Conservation (phyloP, 345 rosid species). For the Eucalyptus curtisii region DNA sequence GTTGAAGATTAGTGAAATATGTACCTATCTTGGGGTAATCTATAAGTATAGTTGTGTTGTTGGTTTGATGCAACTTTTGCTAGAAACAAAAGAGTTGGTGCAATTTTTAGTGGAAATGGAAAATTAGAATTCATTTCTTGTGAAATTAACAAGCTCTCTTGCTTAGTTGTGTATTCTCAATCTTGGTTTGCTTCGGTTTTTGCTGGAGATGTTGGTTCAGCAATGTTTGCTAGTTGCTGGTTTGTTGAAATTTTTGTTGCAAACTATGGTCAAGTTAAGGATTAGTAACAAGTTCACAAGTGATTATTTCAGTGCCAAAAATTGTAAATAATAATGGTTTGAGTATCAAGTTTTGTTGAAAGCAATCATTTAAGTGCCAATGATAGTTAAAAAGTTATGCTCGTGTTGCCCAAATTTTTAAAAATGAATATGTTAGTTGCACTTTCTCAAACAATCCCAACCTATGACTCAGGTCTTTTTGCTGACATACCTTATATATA, state of each 20-base stretch:
- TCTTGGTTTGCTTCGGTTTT: no score
- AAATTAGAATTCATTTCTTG: background rate
- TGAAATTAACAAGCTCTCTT: background rate
- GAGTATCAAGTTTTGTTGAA: no score
- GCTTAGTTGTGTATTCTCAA: background rate
- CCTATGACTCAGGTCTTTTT: no score
- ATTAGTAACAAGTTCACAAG: background rate
- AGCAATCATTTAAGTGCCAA: background rate
- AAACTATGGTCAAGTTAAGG: background rate
- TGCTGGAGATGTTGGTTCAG: rapidly evolving
- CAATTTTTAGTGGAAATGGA: no score
- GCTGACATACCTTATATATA: no score
- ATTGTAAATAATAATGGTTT: no score
- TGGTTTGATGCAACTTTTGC: background rate
- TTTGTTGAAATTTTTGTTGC: no score
- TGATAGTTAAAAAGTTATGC: no score
- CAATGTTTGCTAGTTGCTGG: background rate
- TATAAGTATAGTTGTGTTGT: background rate
- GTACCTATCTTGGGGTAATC: background rate
- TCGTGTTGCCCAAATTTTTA: no score
- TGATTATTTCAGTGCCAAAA: background rate
- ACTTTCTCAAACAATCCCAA: no score
- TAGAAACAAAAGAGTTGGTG: no score
- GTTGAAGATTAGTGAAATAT: background rate
- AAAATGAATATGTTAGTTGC: no score